Conservation (phyloP, 441 rosid species). For the Biscutella laevigata region DNA sequence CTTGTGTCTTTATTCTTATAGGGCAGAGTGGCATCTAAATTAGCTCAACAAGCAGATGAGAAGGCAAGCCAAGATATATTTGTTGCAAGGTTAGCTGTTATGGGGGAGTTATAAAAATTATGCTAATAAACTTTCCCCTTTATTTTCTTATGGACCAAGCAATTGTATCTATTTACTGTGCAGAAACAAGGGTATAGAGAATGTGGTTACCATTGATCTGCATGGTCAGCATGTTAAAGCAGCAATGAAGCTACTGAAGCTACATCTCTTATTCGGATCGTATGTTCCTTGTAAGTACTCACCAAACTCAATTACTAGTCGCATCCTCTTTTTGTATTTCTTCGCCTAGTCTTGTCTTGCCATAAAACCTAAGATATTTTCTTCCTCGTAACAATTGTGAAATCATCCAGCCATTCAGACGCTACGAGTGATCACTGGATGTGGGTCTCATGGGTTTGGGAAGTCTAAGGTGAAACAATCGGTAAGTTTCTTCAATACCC, state of each 20-base stretch:
- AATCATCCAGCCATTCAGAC: conserved; percentile 54
- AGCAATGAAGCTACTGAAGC: conserved; percentile 68
- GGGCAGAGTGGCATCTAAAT: conserved; percentile 49
- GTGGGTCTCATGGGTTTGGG: conserved; percentile 70
- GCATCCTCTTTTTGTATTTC: neutral
- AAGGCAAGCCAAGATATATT: conserved; percentile 82
- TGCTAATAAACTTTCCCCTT: neutral
- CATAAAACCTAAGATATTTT: neutral
- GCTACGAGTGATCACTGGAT: conserved; percentile 89
- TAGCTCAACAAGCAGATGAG: conserved; percentile 70
- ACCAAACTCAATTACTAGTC: neutral
- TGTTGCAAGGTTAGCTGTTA: conserved; percentile 56
- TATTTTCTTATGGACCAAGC: conserved; percentile 20
- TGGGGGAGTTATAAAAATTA: neutral
- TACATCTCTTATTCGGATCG: conserved; percentile 58
- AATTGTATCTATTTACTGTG: conserved; percentile 16
- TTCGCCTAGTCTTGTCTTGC: neutral
- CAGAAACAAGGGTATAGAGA: conserved; percentile 80
- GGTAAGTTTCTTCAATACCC: conserved; percentile 33
- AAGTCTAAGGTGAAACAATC: conserved; percentile 80
- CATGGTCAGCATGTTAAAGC: conserved; percentile 92
- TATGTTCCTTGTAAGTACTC: conserved; percentile 56
- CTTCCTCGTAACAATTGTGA: conserved; percentile 13
- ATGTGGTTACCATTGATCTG: conserved; percentile 76
- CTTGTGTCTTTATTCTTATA: conserved; percentile 21